Conservation (phyloP, 345 rosid species). For the Carallia brachiata region DNA sequence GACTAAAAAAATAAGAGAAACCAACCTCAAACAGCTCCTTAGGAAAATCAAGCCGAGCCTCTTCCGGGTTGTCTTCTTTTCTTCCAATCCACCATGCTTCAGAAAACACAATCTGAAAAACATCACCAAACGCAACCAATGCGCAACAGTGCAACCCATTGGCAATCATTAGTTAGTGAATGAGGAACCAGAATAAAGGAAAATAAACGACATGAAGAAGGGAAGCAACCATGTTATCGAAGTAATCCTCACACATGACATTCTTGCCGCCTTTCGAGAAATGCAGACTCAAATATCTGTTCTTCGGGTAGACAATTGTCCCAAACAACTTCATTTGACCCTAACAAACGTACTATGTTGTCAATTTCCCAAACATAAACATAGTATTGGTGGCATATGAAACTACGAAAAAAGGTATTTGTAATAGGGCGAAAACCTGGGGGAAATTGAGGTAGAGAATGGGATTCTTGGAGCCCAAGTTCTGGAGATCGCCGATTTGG, state of each 20-base stretch:
- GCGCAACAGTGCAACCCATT: neutral
- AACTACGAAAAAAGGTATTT: neutral
- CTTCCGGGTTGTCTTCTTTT: constrained; percentile 83
- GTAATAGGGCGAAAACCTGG: constrained; percentile 36
- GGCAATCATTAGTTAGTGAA: too few relatives aligned
- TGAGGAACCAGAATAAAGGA: neutral
- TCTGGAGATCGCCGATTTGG: constrained; percentile 78
- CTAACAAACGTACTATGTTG: constrained; percentile 27
- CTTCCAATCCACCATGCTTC: constrained; percentile 98
- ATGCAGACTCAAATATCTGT: constrained; percentile 56
- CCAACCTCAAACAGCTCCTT: constrained; percentile 66
- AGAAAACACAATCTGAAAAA: constrained; percentile 76
- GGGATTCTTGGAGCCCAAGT: constrained; percentile 76
- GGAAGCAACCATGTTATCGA: constrained; percentile 55
- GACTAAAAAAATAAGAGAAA: constrained; percentile 4
- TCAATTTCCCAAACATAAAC: neutral
- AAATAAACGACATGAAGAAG: neutral
- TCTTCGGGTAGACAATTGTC: constrained; percentile 63
- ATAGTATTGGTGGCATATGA: neutral
- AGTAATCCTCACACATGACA: constrained; percentile 67
- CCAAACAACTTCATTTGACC: constrained; percentile 95
- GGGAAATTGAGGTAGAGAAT: constrained; percentile 77
- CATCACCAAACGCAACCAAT: constrained; percentile 8
- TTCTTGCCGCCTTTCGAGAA: constrained; percentile 85
- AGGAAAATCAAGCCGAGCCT: constrained; percentile 72